Base-by-base conservation (phyloP, 495 filamentous ascomycete genomes). In the Achaetomiella virescens region DNA sequence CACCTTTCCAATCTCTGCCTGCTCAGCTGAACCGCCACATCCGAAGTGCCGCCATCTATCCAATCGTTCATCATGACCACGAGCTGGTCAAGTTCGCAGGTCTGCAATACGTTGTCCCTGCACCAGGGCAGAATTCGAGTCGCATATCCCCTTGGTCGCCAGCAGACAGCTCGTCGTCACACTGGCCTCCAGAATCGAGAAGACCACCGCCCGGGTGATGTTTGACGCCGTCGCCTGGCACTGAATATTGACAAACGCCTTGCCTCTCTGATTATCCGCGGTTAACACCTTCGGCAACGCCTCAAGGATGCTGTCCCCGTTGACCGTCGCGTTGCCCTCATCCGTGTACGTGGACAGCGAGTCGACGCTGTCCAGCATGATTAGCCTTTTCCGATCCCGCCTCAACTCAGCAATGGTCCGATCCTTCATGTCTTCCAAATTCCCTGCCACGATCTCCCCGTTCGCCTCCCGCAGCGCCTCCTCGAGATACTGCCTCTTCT, bases 31-130 rank as follows among this genome's bases (percentile, higher is more conserved):
- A 79, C 63, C 1, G 69, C 71, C 6, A 76, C 71, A 68, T 81
- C 76, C 6, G 71, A 71, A 17, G 78, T 82, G 31, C 66, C 77
- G 6, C 78, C 78, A 60, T 81, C 79, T 46, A 82, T 69, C 48
- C 78, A 81, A 54, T 81, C 79, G 65, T 82, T 81, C 78, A 80
- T 76, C 25, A 77, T 53, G 10, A 78, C 75, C 10, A 80, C 71
- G 6, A 75, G 61, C 41, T 70, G 54, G 21, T 75, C 72, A 18
- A 58, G 63, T 18, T 58, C 61, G 52, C 78, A 68, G 18, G 53
- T 63, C 24, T 59, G 50, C 35, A 73, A 54, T 17, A 66, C 67
- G 54, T 81, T 75, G 27, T 67, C 70, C 43, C 65, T 54, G 48
- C 75, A 66, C 77, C 77, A 75, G 15, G 77, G 75, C 63, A 81